Evolutionary conservation across 306 rosid genomes (phyloP), one percentile per base, ranked within the genome.

Genomic region (Oxytropis ochrocephala): DNA sequence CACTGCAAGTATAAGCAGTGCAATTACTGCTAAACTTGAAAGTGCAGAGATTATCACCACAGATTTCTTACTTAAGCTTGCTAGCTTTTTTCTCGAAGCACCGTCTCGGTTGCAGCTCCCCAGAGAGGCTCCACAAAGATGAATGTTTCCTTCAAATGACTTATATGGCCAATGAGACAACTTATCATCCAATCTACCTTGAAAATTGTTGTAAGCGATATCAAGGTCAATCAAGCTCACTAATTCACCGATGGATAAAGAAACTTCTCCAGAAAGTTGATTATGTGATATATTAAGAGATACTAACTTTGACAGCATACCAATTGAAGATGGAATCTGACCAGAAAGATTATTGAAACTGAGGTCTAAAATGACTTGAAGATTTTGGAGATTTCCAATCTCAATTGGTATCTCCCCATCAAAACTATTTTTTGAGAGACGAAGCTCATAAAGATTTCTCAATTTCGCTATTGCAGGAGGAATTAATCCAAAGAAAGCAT

Each of bases 91-190:
- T 9, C 11, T 4, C 4, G 77, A 75, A 6, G 38, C 74, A 30
- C 33, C 48, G 1, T 18, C 14, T 0, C 8, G 0, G 8, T 48
- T 39, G 76, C 99, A 91, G 55, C 46, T 68, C 5, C 57, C 71
- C 30, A 94, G 88, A 69, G 99, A 86, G 72, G 80, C 83, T 58
- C 99, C 97, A 70, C 97, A 91, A 14, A 94, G 98, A 30, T 2
- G 82, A 5, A 64, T 13, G 59, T 94, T 94, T 36, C 99, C 97
- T 53, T 63, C 78, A 44, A 91, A 94, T 2, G 77, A 79, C 55
- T 80, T 71, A 0, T 58, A 61, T 0, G 97, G 95, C 90, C 89
- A 94, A 51, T 65, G 90, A 0, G 92, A 82, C 46, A 94, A 88
- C 11, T 56, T 62, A 80, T 83, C 78, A 80, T 73, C 78, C 80